Base-by-base conservation (phyloP, 768 basidiomycete genomes). In the Naganishia friedmannii region DNA sequence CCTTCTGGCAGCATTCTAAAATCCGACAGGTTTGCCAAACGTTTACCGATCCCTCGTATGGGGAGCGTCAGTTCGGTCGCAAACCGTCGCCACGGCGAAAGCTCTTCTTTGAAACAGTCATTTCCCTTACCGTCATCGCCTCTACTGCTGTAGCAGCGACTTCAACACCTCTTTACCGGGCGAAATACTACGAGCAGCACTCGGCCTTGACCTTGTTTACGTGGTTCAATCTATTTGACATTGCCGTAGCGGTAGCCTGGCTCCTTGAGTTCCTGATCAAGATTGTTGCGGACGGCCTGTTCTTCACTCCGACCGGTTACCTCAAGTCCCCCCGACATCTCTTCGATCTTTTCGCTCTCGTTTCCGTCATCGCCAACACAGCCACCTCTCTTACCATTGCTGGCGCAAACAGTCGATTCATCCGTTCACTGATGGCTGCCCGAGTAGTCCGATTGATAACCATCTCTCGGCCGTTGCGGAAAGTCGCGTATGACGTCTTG, bases 281-380 rank as follows among this genome's bases (percentile, higher is more conserved):
- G 82, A 82, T 93, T 78, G 83, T 92, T 56, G 95, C 95, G 0
- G 95, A 98, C 76, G 95, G 95, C 0, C 90, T 95, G 79, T 77
- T 90, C 17, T 93, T 93, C 82, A 88, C 77, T 3, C 77, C 77
- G 8, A 79, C 78, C 68, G 92, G 93, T 0, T 97, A 98, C 77
- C 79, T 96, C 32, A 88, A 88, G 31, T 91, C 90, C 72, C 88
- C 93, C 9, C 97, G 93, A 93, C 97, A 97, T 79, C 80, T 89
- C 74, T 82, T 97, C 69, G 95, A 97, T 81, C 88, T 94, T 74
- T 78, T 91, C 77, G 89, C 97, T 78, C 86, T 97, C 83, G 78
- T 83, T 39, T 90, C 91, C 6, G 80, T 95, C 34, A 80, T 93
- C 29, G 84, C 89, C 76, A 93, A 91, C 72, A 85, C 90, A 63